Evolutionary conservation across 2,329 filamentous ascomycete genomes (phyloP), one percentile per base, ranked within the genome.

Genomic region (Botrytis sinoallii): DNA sequence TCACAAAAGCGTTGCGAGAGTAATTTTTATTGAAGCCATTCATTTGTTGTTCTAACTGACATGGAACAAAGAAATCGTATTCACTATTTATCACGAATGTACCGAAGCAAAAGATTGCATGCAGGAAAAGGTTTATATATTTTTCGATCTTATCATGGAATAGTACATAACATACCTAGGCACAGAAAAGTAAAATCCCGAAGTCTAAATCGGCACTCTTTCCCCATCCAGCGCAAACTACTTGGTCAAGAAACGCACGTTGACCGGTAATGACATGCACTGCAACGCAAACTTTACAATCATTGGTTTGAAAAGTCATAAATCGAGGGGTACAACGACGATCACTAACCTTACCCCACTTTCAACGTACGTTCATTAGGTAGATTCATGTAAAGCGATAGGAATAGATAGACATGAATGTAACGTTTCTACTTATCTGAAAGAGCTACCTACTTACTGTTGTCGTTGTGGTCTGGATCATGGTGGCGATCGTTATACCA

Each of bases 341-440:
- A 67, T 67, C 60, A 60, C 5, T 60, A 42, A 52, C 18, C 48
- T 32, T 64, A 71, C 70, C 61, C 71, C 71, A 40, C 63, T 72
- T 52, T 66, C 42, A 25, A 68, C 32, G 48, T 60, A 42, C 22
- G n/a, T 40, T 46, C 16, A 29, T 16, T 29, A 18, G 46, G 32
- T 29, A 22, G n/a, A 29, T 59, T 32, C n/a, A 25, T n/a, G 14
- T 14, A 48, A 38, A n/a, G 44, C 16, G 32, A 29, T 35, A 52
- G 20, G 25, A 70, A 29, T 57, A 29, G n/a, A 29, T 32, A 29
- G n/a, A 18, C 35, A 44, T 72, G 12, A 25, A 72, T 72, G 70
- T 46, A 72, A 71, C 70, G 70, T 72, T 67, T 66, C 32, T 16
- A 6, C 22, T 22, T 38, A 52, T 29, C 10, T 46, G 9, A 3